Base-by-base conservation (phyloP, 345 rosid species). In the Tarenaya hassleriana region DNA sequence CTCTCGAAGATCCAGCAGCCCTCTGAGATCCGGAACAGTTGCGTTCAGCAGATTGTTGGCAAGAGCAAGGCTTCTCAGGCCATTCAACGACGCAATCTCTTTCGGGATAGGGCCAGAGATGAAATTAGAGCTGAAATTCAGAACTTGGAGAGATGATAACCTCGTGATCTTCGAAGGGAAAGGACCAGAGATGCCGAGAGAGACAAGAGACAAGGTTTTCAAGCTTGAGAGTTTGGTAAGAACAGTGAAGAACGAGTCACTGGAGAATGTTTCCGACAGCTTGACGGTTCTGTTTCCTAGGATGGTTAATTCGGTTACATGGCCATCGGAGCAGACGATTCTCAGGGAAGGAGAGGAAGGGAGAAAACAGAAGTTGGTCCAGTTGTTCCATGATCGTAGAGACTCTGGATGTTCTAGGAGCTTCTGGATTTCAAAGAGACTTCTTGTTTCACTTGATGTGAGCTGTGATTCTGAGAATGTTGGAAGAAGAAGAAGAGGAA, bases 101-200 rank as follows among this genome's bases (percentile, higher is more conserved):
- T 37, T 49, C 8, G 92, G 87, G 60, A 91, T 73, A 50, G 45
- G 44, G 11, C 89, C 95, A 7, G 74, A 64, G 47, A 91, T 78
- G 76, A 69, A 84, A 70, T 91, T 91, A 10, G 86, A 84, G 64
- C 83, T 80, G 50, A 87, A 49, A 58, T 91, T 81, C 8, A 91
- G 69, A 35, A 68, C 63, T 32, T 71, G 32, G 27, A 91, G 89
- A 53, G 61, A 59, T 1, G 82, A 39, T 50, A 87, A 43, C 50
- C 88, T 75, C 27, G 56, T 34, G 64, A 74, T 55, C 31, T 84
- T 76, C 13, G 76, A 57, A 52, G 96, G 82, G 6, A 91, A 64
- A 5, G 77, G 73, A 58, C 98, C 95, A 82, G 92, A 75, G 17
- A 91, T 60, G 8, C 95, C 98, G 16, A 87, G 64, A 1, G 92